phyloP scores from a whole-genome alignment of 108 stramenopile genomes.

The Stephanodiscus minutulus region DNA sequence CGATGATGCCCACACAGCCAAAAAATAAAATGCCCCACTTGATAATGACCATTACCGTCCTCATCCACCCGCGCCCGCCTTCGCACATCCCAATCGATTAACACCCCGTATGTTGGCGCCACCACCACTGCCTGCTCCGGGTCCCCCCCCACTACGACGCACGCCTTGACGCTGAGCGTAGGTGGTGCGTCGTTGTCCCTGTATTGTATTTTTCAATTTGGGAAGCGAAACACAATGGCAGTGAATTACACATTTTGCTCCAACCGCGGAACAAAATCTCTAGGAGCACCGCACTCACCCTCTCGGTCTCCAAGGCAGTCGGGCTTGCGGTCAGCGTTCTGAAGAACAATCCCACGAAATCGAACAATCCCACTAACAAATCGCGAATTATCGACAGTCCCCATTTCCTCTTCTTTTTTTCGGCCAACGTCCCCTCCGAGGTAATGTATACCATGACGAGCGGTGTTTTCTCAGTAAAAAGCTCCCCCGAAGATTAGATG shows the following conservation, averaged over 20 bases:
- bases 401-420: conserved; percentile 20
- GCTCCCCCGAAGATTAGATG: no score
- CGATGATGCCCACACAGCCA: not conserved
- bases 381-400: conserved; percentile 31
- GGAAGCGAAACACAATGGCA: not conserved
- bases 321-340: conserved; percentile 41
- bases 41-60: conserved; percentile 52
- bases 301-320: conserved; percentile 31
- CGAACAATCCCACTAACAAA: conserved; percentile 40
- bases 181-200: conserved; percentile 43
- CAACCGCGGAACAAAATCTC: no score
- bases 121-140: conserved; percentile 15
- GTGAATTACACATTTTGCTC: no score
- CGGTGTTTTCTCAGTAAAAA: not conserved
- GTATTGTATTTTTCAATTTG: not conserved
- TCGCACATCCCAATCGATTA: conserved; percentile 41
- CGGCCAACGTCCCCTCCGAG: conserved; percentile 35
- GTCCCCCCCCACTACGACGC: conserved; percentile 24
- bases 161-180: conserved; percentile 46
- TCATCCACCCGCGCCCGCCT: conserved; percentile 44
- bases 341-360: conserved; percentile 48
- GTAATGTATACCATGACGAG: conserved; percentile 44
- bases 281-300: conserved; percentile 22
- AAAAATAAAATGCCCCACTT: conserved; percentile 7
- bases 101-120: conserved; percentile 43